phyloP scores from a whole-genome alignment of 2,329 filamentous ascomycete genomes.

The Aspergillus neoniger region DNA sequence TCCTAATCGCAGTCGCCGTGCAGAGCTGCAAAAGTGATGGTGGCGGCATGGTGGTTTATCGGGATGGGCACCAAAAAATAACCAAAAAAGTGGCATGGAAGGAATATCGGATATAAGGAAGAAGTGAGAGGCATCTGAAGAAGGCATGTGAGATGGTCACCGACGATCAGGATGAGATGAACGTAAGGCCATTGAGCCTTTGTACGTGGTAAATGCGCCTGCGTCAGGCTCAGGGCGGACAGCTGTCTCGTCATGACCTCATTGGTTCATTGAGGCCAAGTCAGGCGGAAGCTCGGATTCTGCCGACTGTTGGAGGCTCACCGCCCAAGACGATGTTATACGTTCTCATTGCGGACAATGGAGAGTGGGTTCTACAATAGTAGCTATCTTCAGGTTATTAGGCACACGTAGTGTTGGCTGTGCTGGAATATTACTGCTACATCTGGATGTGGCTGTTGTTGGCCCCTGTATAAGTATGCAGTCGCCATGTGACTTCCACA shows the following conservation, averaged over 20 bases:
- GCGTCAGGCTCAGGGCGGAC: conserved; percentile 14
- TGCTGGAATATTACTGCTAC: too few relatives aligned
- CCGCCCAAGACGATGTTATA: not conserved
- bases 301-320: not conserved
- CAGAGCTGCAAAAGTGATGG: conserved; percentile 40
- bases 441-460: too few relatives aligned
- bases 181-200: conserved; percentile 2
- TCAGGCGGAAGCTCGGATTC: not conserved
- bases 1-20: conserved; percentile 39
- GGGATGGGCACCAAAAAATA: conserved; percentile 17
- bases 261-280: not conserved
- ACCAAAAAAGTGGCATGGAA: conserved; percentile 21
- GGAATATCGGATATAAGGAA: conserved; percentile 17
- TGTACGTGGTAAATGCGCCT: conserved; percentile 11
- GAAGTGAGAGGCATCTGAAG: conserved; percentile 3
- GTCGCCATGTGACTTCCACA: too few relatives aligned
- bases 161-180: not conserved
- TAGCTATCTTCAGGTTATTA: too few relatives aligned
- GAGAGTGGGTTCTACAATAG: too few relatives aligned
- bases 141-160: conserved; percentile 9
- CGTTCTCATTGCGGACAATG: too few relatives aligned
- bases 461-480: too few relatives aligned
- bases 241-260: conserved; percentile 23
- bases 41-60: conserved; percentile 33
- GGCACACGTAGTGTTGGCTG: too few relatives aligned